Evolutionary conservation across 768 basidiomycete genomes (phyloP), one percentile per base, ranked within the genome.

Genomic region (Russula vinacea): DNA sequence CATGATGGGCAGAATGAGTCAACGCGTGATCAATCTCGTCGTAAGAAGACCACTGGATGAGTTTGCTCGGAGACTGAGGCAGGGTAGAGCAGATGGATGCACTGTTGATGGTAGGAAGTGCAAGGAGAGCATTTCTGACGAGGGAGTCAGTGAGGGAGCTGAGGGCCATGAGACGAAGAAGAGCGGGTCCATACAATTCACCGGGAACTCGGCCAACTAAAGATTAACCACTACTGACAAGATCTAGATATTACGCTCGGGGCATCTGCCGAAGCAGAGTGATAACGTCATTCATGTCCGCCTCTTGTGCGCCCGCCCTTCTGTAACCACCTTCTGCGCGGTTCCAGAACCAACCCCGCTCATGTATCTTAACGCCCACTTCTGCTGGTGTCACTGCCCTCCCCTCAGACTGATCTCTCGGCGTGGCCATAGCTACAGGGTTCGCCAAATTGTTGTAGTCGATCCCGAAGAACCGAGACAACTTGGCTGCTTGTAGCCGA

Each of bases 41-140:
- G 78, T 98, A 98, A 29, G 89, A 85, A 22, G 90, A 87, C 93
- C 93, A 93, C 69, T 92, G 88, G 2, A 92, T 69, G 14, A 88
- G 74, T 19, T 68, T 68, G 2, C 58, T 55, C 66, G 68, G 62
- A 44, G 52, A 26, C 71, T 71, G 40, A 72, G 70, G 37, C 71
- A 69, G 33, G 69, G 68, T 45, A 6, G 57, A 44, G 22, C 26
- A 19, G 22, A 61, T 57, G 10, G 70, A 60, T 39, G 76, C 56
- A 17, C 74, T 70, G 24, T 77, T 32, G 24, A 68, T 51, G 0
- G 72, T 49, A 9, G 65, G 35, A 47, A 61, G 66, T 10, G 78
- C 40, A 24, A 73, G 73, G 1, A 78, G 69, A 42, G 83, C 75
- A 29, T 73, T 71, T 49, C 75, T 74, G 66, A 84, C 74, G 60